Conservation (phyloP, 768 basidiomycete species). For the Pleurotus cornucopiae region DNA sequence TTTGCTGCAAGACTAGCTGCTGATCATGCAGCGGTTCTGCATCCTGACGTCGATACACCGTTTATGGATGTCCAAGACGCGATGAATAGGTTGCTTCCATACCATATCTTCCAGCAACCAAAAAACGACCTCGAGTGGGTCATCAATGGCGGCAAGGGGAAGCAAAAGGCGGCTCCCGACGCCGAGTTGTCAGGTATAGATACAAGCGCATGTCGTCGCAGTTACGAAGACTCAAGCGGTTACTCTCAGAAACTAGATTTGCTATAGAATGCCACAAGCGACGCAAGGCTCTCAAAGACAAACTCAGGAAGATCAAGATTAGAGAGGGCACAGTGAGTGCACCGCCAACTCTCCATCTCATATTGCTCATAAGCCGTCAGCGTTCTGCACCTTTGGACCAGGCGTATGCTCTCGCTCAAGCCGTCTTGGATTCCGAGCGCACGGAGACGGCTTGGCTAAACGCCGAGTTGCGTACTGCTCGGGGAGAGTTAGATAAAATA, state of each 20-base stretch:
- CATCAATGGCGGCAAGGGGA: constrained; percentile 43
- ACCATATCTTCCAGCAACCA: constrained; percentile 78
- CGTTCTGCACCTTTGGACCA: constrained; percentile 59
- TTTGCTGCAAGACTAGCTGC: constrained; percentile 50
- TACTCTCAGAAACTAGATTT: constrained; percentile 57
- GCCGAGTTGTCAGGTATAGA: neutral
- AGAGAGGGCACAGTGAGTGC: constrained; percentile 53
- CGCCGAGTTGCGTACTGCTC: constrained; percentile 57
- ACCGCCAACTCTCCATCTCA: neutral
- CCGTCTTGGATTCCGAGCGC: constrained; percentile 63
- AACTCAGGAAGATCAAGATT: constrained; percentile 52
- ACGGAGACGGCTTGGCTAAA: constrained; percentile 52
- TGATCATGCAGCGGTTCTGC: constrained; percentile 58
- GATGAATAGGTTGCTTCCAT: constrained; percentile 70
- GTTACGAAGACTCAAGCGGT: neutral
- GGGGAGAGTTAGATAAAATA: constrained; percentile 61
- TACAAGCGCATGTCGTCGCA: constrained; percentile 12
- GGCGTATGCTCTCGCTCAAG: constrained; percentile 58
- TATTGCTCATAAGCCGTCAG: constrained; percentile 28
- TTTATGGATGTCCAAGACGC: constrained; percentile 61
- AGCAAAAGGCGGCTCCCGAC: constrained; percentile 46
- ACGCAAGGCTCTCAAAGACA: constrained; percentile 47
- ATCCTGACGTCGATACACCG: constrained; percentile 68
- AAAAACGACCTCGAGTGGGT: constrained; percentile 49
- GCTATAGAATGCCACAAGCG: constrained; percentile 65